phyloP scores from a whole-genome alignment of 257 asterid genomes.

The Nicotiana paniculata region DNA sequence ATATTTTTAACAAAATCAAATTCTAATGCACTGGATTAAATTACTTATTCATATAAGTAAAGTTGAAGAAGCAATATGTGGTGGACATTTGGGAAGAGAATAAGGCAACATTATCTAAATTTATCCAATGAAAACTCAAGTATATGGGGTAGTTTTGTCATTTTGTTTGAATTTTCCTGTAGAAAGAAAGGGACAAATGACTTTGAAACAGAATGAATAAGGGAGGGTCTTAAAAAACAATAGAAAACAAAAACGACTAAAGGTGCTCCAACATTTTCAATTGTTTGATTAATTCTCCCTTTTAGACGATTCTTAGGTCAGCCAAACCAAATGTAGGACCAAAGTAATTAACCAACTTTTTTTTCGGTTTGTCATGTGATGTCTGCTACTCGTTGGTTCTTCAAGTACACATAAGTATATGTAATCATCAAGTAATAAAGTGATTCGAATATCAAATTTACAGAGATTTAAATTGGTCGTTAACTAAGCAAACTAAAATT shows the following conservation, averaged over 20 bases:
- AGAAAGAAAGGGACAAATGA: neutral
- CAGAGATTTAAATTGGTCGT: too few species aligned
- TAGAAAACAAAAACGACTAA: neutral
- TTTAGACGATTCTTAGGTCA: neutral
- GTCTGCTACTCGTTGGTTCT: rapidly evolving
- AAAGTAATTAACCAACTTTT: too few species aligned
- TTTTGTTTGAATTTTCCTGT: neutral
- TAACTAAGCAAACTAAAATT: too few species aligned
- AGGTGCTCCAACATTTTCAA: neutral
- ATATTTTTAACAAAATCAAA: too few species aligned
- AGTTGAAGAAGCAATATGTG: neutral
- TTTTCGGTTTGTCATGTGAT: too few species aligned
- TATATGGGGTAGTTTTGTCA: neutral
- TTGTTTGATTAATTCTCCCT: neutral
- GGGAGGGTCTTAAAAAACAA: too few species aligned
- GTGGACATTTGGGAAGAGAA: neutral
- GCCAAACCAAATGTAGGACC: neutral
- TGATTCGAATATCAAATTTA: too few species aligned
- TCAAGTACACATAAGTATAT: too few species aligned
- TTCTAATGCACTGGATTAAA: too few species aligned
- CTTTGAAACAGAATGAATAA: neutral
- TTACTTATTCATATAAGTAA: neutral
- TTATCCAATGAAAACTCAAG: neutral
- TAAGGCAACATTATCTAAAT: neutral
- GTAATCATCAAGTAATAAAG: too few species aligned